Evolutionary conservation across 441 rosid species (phyloP).

Genomic region (Jatropha podagrica): DNA sequence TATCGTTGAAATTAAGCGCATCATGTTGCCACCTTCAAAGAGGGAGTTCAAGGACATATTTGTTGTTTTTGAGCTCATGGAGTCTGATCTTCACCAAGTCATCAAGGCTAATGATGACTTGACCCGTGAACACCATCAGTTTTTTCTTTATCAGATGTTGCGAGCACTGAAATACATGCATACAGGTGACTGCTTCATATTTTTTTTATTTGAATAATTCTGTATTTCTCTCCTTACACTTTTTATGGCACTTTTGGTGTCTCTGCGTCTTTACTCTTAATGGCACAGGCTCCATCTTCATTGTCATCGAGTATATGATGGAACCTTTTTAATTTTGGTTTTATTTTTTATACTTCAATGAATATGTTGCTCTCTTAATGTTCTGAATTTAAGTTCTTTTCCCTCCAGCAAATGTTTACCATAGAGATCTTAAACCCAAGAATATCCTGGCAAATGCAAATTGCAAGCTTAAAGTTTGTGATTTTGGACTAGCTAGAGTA

Average conservation of each 20-base stretch:
- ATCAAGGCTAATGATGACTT: constrained; percentile 97
- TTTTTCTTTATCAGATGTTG: constrained; percentile 94
- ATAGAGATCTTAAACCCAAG: constrained; percentile 98
- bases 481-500: constrained; percentile 95
- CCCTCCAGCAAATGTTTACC: constrained; percentile 88
- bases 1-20: constrained; percentile 91
- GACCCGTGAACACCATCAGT: constrained; percentile 91
- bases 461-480: constrained; percentile 97
- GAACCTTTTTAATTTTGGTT: neutral
- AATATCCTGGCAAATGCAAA: constrained; percentile 98
- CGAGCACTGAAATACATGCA: constrained; percentile 92
- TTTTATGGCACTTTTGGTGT: neutral
- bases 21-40: constrained; percentile 94
- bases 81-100: constrained; percentile 98
- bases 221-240: neutral
- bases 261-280: constrained; percentile 4
- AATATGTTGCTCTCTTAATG: constrained; percentile 1
- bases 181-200: constrained; percentile 44
- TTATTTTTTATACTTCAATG: neutral
- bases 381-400: constrained; percentile 28
- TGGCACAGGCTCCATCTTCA: neutral
- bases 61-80: constrained; percentile 99
- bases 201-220: neutral
- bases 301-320: neutral
- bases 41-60: constrained; percentile 92